Conservation (phyloP, 208 protist species). For the Leishmania martiniquensis region DNA sequence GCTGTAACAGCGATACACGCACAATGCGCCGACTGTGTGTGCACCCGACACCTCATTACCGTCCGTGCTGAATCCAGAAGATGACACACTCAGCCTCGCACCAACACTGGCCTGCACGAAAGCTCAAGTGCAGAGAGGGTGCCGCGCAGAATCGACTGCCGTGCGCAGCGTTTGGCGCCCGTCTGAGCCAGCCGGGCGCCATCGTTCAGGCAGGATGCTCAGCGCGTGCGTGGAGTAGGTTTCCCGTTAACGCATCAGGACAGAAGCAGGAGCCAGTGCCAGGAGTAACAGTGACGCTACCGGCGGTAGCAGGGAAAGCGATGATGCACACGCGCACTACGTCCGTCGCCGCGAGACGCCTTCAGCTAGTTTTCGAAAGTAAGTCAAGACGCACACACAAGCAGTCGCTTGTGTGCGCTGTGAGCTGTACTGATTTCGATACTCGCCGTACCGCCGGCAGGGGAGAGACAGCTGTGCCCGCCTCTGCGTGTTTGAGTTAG, state of each 20-base stretch:
- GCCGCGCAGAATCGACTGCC: slow-evolving; percentile 9
- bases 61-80: too few relatives aligned
- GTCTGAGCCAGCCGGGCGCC: slow-evolving; percentile 34
- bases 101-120: neutral
- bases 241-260: slow-evolving; percentile 33
- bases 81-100: neutral
- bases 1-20: too few relatives aligned
- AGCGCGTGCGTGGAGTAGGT: slow-evolving; percentile 31
- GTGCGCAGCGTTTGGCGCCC: slow-evolving; percentile 40
- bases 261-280: slow-evolving; percentile 6
- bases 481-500: too few relatives aligned
- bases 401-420: neutral
- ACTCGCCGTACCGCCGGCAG: neutral
- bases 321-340: neutral
- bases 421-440: neutral
- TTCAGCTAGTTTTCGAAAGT: neutral
- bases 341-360: neutral
- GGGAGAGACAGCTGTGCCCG: neutral
- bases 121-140: slow-evolving; percentile 1
- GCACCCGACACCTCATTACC: too few relatives aligned
- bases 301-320: neutral
- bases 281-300: neutral
- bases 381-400: neutral
- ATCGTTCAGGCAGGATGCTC: slow-evolving; percentile 36
- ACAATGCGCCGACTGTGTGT: too few relatives aligned